Evolutionary conservation across 2,329 filamentous ascomycete genomes (phyloP).

Genomic region (Achaetomium macrosporum): DNA sequence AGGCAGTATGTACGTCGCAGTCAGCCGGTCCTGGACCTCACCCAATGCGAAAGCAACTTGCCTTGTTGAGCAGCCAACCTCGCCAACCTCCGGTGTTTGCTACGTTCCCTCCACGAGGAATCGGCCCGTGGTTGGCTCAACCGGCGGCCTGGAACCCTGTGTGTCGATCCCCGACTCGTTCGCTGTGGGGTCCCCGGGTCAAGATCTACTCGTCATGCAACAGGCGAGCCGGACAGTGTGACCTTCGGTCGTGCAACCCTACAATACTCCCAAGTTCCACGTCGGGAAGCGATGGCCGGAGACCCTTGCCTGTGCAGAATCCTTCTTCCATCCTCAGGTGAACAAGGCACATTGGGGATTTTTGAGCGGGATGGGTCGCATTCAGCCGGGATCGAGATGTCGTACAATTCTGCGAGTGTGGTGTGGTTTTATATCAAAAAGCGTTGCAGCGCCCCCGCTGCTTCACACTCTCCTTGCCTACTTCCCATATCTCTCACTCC

Average conservation of each 20-base stretch:
- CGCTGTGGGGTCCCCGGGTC: not conserved
- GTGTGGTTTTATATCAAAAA: too few relatives aligned
- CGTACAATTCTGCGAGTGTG: too few relatives aligned
- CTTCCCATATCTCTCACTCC: too few relatives aligned
- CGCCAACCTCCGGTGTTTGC: not conserved
- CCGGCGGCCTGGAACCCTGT: not conserved
- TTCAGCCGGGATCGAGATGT: too few relatives aligned
- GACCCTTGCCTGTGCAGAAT: not conserved
- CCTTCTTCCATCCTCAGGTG: not conserved
- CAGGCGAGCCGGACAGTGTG: conserved; percentile 9
- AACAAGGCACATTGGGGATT: too few relatives aligned
- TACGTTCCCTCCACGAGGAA: not conserved
- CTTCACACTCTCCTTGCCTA: too few relatives aligned
- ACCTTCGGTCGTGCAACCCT: conserved; percentile 13
- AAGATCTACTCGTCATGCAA: conserved; percentile 1
- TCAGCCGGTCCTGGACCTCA: too few relatives aligned
- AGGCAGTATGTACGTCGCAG: too few relatives aligned
- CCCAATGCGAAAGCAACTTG: too few relatives aligned
- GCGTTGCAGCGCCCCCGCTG: too few relatives aligned
- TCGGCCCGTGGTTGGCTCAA: conserved; percentile 3
- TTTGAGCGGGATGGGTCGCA: too few relatives aligned
- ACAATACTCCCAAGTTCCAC: not conserved
- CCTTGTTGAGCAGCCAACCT: too few relatives aligned
- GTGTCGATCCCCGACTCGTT: not conserved
- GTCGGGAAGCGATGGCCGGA: conserved; percentile 7